Evolutionary conservation across 768 basidiomycete species (phyloP).

Genomic region (Serendipita indica): DNA sequence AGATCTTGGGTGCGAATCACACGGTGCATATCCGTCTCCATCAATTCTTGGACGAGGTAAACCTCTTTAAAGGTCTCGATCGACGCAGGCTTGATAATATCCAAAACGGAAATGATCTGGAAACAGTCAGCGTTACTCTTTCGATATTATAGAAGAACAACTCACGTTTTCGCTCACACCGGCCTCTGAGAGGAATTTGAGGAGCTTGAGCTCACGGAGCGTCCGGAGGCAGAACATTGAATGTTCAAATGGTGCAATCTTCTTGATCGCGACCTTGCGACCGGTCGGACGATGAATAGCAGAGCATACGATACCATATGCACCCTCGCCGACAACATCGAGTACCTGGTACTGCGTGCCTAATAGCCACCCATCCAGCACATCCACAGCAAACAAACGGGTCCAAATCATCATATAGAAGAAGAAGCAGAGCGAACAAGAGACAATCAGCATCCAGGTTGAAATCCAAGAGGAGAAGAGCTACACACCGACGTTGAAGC

Average conservation of each 20-base stretch:
- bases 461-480: not conserved
- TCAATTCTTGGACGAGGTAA: constrained; percentile 77
- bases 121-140: not conserved
- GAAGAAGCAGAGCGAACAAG: too few species aligned
- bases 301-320: constrained; percentile 42
- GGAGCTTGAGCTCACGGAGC: constrained; percentile 81
- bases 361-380: not conserved
- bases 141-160: not conserved
- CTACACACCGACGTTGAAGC: constrained; percentile 66
- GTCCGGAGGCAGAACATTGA: constrained; percentile 83
- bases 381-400: constrained; percentile 90
- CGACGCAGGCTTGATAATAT: constrained; percentile 69
- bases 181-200: constrained; percentile 78
- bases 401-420: constrained; percentile 64
- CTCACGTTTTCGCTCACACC: constrained; percentile 37
- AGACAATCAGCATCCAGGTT: not conserved
- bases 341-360: constrained; percentile 9
- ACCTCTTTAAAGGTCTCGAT: constrained; percentile 40
- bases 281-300: constrained; percentile 75
- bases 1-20: constrained; percentile 92
- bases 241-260: constrained; percentile 89
- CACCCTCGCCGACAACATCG: constrained; percentile 8
- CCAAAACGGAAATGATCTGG: constrained; percentile 78
- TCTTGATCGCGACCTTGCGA: constrained; percentile 92
- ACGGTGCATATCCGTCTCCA: constrained; percentile 95